Base-by-base conservation (phyloP, 2,329 filamentous ascomycete genomes). In the Alternaria postmessia region DNA sequence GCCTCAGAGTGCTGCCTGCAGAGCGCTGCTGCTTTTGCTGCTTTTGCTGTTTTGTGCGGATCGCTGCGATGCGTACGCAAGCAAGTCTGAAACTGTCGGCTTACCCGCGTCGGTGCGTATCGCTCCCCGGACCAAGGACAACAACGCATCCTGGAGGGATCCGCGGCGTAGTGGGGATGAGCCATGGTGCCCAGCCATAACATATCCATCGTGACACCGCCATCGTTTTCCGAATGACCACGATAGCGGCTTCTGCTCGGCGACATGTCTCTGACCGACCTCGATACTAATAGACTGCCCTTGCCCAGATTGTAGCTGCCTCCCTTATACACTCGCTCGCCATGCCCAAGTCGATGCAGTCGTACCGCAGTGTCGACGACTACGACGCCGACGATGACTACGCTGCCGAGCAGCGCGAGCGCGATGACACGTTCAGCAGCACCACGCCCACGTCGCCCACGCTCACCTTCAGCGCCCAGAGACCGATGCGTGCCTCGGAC, bases 321-420 rank as follows among this genome's bases (percentile, higher is more conserved):
- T 54, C 24, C 43, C 39, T 41, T 49, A 30, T 56, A 48, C 57
- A 43, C 38, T 22, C 30, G 38, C 57, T 38, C 69, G 67, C 68
- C 58, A 78, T 78, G 75, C 70, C 75, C 59, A 75, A 73, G 64
- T 78, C 77, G 9, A 65, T 72, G 41, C 70, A 64, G 44, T 78
- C 78, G 18, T 78, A 72, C 62, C 75, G 68, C 56, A 79, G 74
- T 61, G 63, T 78, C 61, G 72, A 74, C 62, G 60, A 65, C 66
- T 66, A 72, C 54, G 70, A 77, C 59, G 75, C 75, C 62, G 74
- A 76, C 58, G 72, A 76, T 57, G 72, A 75, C 39, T 69, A 76
- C 51, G 69, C 73, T 51, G 68, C 70, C 57, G 69, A 75, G 58
- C 68, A 66, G 49, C 68, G 69, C 44, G 71, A 76, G 61, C 67